phyloP scores from a whole-genome alignment of 1,284 basidiomycete genomes.

The Hymenochaete sp. region DNA sequence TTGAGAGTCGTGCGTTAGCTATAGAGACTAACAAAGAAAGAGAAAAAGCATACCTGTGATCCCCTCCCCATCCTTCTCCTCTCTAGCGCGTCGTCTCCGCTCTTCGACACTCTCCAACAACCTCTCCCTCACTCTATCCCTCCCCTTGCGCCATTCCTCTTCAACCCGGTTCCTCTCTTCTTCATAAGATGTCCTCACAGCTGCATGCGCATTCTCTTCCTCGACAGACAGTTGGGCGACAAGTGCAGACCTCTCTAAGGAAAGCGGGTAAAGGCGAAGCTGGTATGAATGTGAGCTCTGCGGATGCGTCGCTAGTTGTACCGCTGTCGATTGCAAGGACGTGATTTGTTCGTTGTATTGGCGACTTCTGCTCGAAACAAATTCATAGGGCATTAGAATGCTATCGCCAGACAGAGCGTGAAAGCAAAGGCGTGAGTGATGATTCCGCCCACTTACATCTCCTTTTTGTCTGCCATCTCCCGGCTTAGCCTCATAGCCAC shows the following conservation, averaged over 20 bases:
- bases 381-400: background rate
- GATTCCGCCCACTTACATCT: constrained; percentile 46
- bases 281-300: constrained; percentile 55
- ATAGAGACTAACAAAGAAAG: constrained; percentile 14
- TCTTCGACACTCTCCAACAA: constrained; percentile 78
- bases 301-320: constrained; percentile 57
- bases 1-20: constrained; percentile 9
- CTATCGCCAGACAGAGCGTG: background rate
- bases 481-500: constrained; percentile 57
- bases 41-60: constrained; percentile 42
- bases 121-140: constrained; percentile 61
- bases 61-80: constrained; percentile 77
- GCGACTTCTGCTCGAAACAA: constrained; percentile 32
- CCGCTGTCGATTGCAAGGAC: constrained; percentile 43
- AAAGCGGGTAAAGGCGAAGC: constrained; percentile 58
- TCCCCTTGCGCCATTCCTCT: constrained; percentile 66
- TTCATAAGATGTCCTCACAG: constrained; percentile 59
- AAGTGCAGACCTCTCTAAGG: constrained; percentile 64
- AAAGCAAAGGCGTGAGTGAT: constrained; percentile 9
- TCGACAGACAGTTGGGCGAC: constrained; percentile 55
- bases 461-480: constrained; percentile 60
- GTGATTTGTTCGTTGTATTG: constrained; percentile 48
- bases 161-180: constrained; percentile 69
- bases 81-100: constrained; percentile 59
- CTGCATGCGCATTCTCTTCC: constrained; percentile 54